Percentiles rank a stretch among this genome's conserved stretches.
phyloP scores from a whole-genome alignment of 1,139 yeast species.

The Pichia norvegensis region DNA sequence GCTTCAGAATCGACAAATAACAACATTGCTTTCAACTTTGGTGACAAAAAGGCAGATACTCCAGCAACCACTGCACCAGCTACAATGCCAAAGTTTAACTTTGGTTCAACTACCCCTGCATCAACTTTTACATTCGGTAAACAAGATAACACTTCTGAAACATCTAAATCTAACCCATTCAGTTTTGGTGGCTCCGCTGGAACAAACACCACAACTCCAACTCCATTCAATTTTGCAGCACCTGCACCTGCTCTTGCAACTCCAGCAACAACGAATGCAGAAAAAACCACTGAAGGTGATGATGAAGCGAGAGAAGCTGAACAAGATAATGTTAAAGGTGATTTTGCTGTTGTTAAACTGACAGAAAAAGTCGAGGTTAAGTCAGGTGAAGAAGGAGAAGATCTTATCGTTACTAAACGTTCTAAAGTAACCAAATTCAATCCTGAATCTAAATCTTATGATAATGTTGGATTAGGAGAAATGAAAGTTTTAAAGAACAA shows the following conservation, averaged over 20 bases:
- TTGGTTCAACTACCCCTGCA: constrained; percentile 18
- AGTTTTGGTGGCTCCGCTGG: constrained; percentile 16
- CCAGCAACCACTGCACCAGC: constrained; percentile 6
- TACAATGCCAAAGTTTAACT: constrained; percentile 10
- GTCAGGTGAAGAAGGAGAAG: constrained; percentile 88
- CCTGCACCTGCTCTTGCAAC: constrained; percentile 16
- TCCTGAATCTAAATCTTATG: constrained; percentile 44
- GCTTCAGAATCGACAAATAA: neutral
- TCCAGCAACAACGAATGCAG: constrained; percentile 10
- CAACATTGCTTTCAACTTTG: constrained; percentile 16
- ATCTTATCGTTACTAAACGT: constrained; percentile 52
- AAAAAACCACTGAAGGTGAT: constrained; percentile 9
- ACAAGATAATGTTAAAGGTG: constrained; percentile 38
- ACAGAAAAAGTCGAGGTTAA: constrained; percentile 42
- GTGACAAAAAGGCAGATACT: constrained; percentile 8
- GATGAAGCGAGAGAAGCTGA: constrained; percentile 25
- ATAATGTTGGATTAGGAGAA: constrained; percentile 72
- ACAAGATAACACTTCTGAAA: neutral
- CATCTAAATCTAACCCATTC: constrained; percentile 16
- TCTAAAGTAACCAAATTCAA: constrained; percentile 64
- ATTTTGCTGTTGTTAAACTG: constrained; percentile 43
- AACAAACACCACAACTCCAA: constrained; percentile 4
- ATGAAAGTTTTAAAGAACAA: constrained; percentile 61
- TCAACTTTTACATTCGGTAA: constrained; percentile 28
- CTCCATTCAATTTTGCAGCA: constrained; percentile 19